A percentile compares a stretch with the other conserved stretches of the same genome.
Evolutionary conservation across 495 filamentous ascomycete species (phyloP).

Genomic region (Neurospora tetraspora): DNA sequence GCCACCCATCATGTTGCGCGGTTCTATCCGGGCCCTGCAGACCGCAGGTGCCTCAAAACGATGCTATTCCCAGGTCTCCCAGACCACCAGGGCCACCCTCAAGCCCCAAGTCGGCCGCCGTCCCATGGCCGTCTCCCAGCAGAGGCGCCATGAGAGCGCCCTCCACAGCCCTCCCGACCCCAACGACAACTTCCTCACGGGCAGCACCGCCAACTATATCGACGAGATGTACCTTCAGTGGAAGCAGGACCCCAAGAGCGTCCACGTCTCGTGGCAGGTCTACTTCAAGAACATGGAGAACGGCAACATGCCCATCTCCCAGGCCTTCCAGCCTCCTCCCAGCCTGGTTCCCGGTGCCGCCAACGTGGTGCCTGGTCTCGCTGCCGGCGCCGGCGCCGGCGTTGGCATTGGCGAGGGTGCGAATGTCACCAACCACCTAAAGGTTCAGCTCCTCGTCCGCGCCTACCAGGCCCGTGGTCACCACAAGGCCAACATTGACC

Average conservation of each 20-base stretch:
- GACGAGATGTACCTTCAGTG: slow-evolving; percentile 99
- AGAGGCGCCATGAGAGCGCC: slow-evolving; percentile 39
- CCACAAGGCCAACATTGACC: slow-evolving; percentile 96
- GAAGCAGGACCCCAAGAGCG: slow-evolving; percentile 86
- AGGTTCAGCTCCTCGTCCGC: slow-evolving; percentile 91
- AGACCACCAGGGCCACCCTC: slow-evolving; percentile 21
- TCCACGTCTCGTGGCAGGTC: slow-evolving; percentile 97
- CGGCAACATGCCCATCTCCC: slow-evolving; percentile 92
- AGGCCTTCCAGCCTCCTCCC: slow-evolving; percentile 92
- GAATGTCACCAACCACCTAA: slow-evolving; percentile 92
- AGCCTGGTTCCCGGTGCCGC: slow-evolving; percentile 73
- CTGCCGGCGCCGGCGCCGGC: slow-evolving; percentile 62
- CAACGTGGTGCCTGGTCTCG: slow-evolving; percentile 65
- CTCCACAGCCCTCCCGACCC: slow-evolving; percentile 49
- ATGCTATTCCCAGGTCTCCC: slow-evolving; percentile 35
- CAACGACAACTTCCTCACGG: slow-evolving; percentile 88
- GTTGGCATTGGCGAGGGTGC: slow-evolving; percentile 58
- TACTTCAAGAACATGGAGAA: slow-evolving; percentile 99
- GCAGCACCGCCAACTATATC: slow-evolving; percentile 95
- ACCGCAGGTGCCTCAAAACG: slow-evolving; percentile 19
- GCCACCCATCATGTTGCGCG: slow-evolving; percentile 42
- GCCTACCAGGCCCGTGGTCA: slow-evolving; percentile 97
- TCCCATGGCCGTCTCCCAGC: slow-evolving; percentile 39
- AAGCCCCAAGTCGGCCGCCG: slow-evolving; percentile 32
- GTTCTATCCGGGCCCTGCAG: slow-evolving; percentile 22